Conservation (phyloP, 1,284 basidiomycete genomes). For the Cutaneotrichosporon sp. region DNA sequence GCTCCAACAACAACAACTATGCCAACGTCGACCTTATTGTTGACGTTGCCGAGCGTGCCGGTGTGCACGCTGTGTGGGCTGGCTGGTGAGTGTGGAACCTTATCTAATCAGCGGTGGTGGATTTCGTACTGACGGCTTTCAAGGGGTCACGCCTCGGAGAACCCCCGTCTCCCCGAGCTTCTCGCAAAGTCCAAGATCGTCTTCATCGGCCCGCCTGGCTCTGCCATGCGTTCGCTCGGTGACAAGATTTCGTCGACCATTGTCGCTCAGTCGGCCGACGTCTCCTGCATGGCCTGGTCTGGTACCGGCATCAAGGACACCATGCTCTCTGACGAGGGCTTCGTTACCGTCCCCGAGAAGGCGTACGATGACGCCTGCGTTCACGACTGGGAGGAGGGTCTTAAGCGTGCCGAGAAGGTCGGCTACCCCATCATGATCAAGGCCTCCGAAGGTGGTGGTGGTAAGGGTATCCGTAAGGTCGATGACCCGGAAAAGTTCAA, state of each 20-base stretch:
- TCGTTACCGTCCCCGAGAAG: constrained; percentile 87
- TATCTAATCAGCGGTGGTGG: constrained; percentile 5
- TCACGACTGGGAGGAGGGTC: constrained; percentile 79
- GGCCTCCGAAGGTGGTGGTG: constrained; percentile 97
- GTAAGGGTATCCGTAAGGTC: constrained; percentile 96
- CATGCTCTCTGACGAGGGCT: constrained; percentile 76
- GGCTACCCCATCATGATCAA: constrained; percentile 99
- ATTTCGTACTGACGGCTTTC: constrained; percentile 1
- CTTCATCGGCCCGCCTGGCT: constrained; percentile 98
- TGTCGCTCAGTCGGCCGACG: constrained; percentile 92
- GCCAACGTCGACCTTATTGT: constrained; percentile 99
- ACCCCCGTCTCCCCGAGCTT: constrained; percentile 94
- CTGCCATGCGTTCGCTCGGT: constrained; percentile 96
- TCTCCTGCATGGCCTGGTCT: constrained; percentile 99
- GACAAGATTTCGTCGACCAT: constrained; percentile 99
- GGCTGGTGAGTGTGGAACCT: constrained; percentile 63
- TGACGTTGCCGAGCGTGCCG: constrained; percentile 93
- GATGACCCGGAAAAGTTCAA: constrained; percentile 80
- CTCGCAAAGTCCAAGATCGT: constrained; percentile 91
- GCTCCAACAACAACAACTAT: constrained; percentile 99
- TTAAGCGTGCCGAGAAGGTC: constrained; percentile 77
- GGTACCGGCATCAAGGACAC: constrained; percentile 92
- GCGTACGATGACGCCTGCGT: constrained; percentile 90
- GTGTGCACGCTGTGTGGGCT: constrained; percentile 99
- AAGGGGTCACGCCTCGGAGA: constrained; percentile 97